These are phyloP conservation scores for Pythium oligandrum DNA, from an alignment of 352 stramenopile genomes.

Conservation along the genomic window DNA sequence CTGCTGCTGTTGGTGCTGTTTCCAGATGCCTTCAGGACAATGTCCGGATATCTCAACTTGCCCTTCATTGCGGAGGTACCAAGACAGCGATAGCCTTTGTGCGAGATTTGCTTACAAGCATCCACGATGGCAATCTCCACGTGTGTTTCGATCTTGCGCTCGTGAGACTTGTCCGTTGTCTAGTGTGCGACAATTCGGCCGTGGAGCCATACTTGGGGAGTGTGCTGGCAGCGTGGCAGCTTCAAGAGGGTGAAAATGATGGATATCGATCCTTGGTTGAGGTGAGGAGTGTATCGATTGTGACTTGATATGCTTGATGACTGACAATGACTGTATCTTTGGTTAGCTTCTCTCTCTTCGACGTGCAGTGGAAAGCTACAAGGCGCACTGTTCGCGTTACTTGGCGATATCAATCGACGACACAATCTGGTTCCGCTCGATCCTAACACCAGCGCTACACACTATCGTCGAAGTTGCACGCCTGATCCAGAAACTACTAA, in stretches of 20 bases:
- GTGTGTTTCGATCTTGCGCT: background rate
- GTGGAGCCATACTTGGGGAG: background rate
- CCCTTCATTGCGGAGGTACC: no score
- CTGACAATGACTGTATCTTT: background rate
- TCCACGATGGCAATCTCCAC: background rate
- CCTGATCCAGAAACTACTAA: constrained; percentile 4
- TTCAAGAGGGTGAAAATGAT: background rate
- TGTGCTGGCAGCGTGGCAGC: background rate
- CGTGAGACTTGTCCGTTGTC: background rate
- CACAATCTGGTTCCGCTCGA: constrained; percentile 6
- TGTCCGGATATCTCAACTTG: no score
- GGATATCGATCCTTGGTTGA: background rate
- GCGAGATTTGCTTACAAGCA: background rate
- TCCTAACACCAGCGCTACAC: constrained; percentile 6
- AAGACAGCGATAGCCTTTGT: no score
- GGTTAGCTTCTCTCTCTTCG: background rate
- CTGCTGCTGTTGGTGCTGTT: constrained; percentile 15
- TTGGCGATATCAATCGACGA: background rate
- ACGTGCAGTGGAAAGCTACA: background rate
- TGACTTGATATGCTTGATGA: background rate
- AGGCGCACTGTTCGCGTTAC: no score
- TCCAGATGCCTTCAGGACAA: constrained; percentile 1
- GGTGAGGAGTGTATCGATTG: background rate
- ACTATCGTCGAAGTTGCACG: constrained; percentile 6
- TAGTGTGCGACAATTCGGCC: background rate